Base-by-base conservation (phyloP, 2,329 filamentous ascomycete genomes). In the Verticillium isaacii region DNA sequence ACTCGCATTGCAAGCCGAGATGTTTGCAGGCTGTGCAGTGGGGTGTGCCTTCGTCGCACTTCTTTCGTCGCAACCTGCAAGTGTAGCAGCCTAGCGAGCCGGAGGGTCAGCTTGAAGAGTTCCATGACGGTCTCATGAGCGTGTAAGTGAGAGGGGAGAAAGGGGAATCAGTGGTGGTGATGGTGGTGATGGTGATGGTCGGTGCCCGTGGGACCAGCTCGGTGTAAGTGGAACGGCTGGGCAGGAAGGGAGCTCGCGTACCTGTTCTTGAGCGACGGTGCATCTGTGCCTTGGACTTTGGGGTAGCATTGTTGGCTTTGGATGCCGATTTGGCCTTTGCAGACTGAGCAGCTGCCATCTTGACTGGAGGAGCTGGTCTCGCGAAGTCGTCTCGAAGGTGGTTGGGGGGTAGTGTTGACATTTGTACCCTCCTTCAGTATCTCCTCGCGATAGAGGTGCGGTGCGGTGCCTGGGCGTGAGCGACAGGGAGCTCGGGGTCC, bases 261-360 rank as follows among this genome's bases (percentile, higher is more conserved):
- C 93, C 93, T 87, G 93, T 96, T 79, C 94, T 88, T 77, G 94
- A 97, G 72, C 94, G 87, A 75, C 93, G 89, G 78, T 97, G 94
- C 88, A 95, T 93, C 82, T 96, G 94, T 71, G 87, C 80, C 78
- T 91, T 89, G 72, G 85, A 80, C 78, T 90, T 92, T 66, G 85
- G 75, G 71, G 81, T 79, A 69, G 79, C 79, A 77, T 79, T 75
- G 68, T 73, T 74, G 68, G 70, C 80, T 75, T 86, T 87, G 60
- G 81, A 76, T 72, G 81, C 78, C 73, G 80, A 68, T 78, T 87
- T 88, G 72, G 82, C 73, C 78, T 88, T 88, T 68, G 79, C 72
- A 65, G 82, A 76, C 75, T 84, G 81, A 75, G 85, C 78, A 72
- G 83, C 80, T 70, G 86, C 84, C 86, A 89, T 89, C 74, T 80